Evolutionary conservation across 345 rosid species (phyloP), one percentile per base, ranked within the genome.

Genomic region (Murraya paniculata): DNA sequence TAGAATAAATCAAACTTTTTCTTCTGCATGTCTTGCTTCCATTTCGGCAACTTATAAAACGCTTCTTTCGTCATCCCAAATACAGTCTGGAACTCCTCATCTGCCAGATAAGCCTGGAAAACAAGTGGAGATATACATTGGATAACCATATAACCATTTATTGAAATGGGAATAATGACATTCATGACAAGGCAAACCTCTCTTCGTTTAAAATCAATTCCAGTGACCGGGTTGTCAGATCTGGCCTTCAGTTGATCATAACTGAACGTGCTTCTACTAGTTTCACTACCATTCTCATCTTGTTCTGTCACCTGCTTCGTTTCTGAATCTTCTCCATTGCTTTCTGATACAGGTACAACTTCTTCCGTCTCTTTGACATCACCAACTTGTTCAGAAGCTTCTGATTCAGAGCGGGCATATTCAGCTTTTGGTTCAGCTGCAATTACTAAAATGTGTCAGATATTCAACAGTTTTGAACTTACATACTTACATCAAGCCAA

Each of bases 21-120:
- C 91, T 97, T 97, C 76, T 79, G 93, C 79, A 93, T 81, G 83
- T 97, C 98, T 89, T 97, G 98, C 90, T 97, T 97, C 99, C 99
- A 97, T 80, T 87, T 90, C 5, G 99, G 99, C 82, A 90, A 45
- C 77, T 90, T 90, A 81, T 89, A 87, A 79, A 97, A 45, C 13
- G 18, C 50, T 45, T 1, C 50, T 3, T 93, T 97, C 70, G 84
- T 59, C 85, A 89, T 88, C 58, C 98, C 94, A 36, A 97, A 88
- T 65, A 94, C 83, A 35, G 80, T 79, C 83, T 87, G 82, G 80
- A 97, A 97, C 80, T 97, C 99, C 77, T 93, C 95, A 5, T 86
- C 93, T 4, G 96, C 86, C 65, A 97, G 88, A 79, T 97, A 97
- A 9, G 97, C 94, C 99, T 94, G 84, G 19, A 74, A 77, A 75